Evolutionary conservation across 2,329 filamentous ascomycete species (phyloP).

Genomic region (Paramyrothecium roridum): DNA sequence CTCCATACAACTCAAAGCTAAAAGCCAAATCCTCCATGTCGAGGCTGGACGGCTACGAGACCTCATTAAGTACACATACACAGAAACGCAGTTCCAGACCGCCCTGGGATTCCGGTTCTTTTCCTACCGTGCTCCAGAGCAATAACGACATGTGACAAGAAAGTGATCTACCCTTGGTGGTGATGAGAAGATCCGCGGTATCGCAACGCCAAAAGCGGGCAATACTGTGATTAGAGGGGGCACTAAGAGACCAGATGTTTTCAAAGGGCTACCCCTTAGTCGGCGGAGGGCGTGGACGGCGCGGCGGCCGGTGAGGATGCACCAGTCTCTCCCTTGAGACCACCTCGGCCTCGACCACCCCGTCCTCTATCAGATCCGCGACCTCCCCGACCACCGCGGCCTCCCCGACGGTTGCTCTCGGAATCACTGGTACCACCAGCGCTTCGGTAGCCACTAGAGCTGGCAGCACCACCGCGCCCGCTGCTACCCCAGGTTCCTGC

Average conservation of each 20-base stretch:
- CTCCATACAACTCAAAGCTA: slow-evolving; percentile 29
- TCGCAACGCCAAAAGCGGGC: background rate
- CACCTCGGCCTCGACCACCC: slow-evolving; percentile 53
- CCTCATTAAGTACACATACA: slow-evolving; percentile 36
- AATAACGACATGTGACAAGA: background rate
- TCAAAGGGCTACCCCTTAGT: slow-evolving; percentile 16
- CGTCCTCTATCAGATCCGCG: slow-evolving; percentile 58
- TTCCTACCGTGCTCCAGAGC: slow-evolving; percentile 14
- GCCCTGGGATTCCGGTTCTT: slow-evolving; percentile 4
- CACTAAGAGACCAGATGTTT: too few species aligned
- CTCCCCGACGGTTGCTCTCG: slow-evolving; percentile 54
- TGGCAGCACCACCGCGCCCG: slow-evolving; percentile 54
- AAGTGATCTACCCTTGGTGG: background rate
- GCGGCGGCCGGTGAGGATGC: slow-evolving; percentile 49
- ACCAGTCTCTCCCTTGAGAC: slow-evolving; percentile 57
- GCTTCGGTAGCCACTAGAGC: slow-evolving; percentile 77
- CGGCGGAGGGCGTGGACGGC: slow-evolving; percentile 46
- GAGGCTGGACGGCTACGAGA: slow-evolving; percentile 22
- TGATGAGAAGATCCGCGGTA: background rate
- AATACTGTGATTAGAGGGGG: background rate
- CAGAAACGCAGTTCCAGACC: slow-evolving; percentile 19
- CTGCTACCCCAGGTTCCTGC: slow-evolving; percentile 67
- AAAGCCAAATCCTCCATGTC: slow-evolving; percentile 24
- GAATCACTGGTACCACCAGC: slow-evolving; percentile 72
- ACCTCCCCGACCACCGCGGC: slow-evolving; percentile 54